Evolutionary conservation across 139 green algal genomes (phyloP).

Genomic region (Picochlorum sp.): DNA sequence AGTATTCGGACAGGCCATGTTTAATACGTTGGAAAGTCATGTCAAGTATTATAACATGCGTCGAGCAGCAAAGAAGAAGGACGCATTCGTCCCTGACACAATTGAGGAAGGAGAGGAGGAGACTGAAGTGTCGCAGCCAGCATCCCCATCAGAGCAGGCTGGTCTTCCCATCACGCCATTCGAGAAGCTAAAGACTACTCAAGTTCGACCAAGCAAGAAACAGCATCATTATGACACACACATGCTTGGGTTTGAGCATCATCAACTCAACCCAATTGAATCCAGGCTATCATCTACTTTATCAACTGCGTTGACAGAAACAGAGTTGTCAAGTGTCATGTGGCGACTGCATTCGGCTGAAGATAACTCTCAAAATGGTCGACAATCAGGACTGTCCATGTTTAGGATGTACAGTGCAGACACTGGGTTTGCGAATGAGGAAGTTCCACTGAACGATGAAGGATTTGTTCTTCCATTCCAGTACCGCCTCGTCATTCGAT

Average conservation of each 20-base stretch:
- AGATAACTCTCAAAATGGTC: background rate
- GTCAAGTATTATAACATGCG: background rate
- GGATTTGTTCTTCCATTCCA: background rate
- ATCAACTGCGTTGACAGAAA: background rate
- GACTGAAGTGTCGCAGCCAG: background rate
- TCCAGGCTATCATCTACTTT: background rate
- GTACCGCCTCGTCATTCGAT: background rate
- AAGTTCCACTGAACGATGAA: constrained; percentile 16
- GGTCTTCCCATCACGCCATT: no score
- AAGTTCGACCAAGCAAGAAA: no score
- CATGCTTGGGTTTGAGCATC: background rate
- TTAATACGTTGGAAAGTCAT: constrained; percentile 12
- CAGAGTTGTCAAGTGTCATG: background rate
- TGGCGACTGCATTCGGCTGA: background rate
- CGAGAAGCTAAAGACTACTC: no score
- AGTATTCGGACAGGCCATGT: constrained; percentile 26
- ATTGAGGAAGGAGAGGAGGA: constrained; percentile 7
- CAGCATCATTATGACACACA: no score
- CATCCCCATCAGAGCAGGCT: no score
- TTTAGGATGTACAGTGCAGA: constrained; percentile 11
- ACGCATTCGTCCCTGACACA: background rate
- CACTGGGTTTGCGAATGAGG: constrained; percentile 18
- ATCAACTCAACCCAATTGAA: background rate
- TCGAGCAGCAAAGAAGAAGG: background rate
- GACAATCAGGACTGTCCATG: background rate